Evolutionary conservation across 2,329 filamentous ascomycete species (phyloP), one percentile per base, ranked within the genome.

Genomic region (Immersiporthe knoxdaviesiana): DNA sequence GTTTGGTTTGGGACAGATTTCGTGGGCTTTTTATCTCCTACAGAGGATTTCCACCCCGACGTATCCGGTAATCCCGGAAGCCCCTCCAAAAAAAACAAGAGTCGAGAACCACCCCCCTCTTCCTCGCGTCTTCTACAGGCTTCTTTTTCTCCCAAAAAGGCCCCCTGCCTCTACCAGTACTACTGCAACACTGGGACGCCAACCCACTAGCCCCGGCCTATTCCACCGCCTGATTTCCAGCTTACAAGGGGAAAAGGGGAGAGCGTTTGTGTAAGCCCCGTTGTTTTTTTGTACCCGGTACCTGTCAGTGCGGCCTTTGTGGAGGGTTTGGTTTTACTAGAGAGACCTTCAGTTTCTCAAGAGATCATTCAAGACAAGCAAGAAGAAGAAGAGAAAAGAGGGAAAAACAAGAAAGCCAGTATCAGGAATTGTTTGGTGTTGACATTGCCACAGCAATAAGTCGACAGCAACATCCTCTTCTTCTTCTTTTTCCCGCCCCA

Each of bases 141-240:
- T 64, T 50, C 59, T 50, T 35, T 35, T 35, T 35, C 35, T 8
- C 35, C 4, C 4, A 66, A 70, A 66, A 65, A 64, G 37, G 41
- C 64, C 35, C 58, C 66, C 69, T 65, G 68, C 61, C 66, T 63
- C 69, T 58, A 63, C 65, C 24, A n/a, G n/a, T n/a, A n/a, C n/a
- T n/a, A n/a, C n/a, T n/a, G n/a, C n/a, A n/a, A n/a, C n/a, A n/a
- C 44, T 47, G 7, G 44, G 7, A 35, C 35, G 37, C 44, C 35
- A 4, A 66, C 59, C 50, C 52, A 66, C 59, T 52, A 56, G 41
- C 61, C 39, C 37, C 32, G 66, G 69, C 50, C 69, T 35, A n/a
- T 24, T 61, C 65, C 56, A 47, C 66, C 32, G 44, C 58, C 21
- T 44, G 47, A 64, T 64, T 35, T 68, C 60, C 66, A 68, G 61